A percentile compares a stretch with the other conserved stretches of the same genome.
Evolutionary conservation across 108 stramenopile genomes (phyloP).

Genomic region (Cyclotella atomus): DNA sequence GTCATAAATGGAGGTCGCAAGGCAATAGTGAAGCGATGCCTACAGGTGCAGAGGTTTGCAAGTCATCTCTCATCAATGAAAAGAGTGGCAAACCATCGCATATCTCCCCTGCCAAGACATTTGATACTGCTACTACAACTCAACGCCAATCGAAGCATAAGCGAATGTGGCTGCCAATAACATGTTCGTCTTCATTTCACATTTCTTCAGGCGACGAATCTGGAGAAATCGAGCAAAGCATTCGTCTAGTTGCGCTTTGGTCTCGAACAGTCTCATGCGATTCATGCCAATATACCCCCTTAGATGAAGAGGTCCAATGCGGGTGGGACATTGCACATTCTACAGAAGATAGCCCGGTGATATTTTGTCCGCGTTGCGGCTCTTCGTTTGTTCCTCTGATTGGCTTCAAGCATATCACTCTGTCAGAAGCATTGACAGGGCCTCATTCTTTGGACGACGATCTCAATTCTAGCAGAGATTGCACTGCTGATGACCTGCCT

Average conservation of each 20-base stretch:
- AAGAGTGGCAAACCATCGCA: background rate
- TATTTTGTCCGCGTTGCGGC: constrained; percentile 77
- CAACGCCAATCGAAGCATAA: constrained; percentile 25
- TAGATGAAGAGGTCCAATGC: constrained; percentile 89
- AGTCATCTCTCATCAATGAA: constrained; percentile 6
- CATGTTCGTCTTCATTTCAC: constrained; percentile 73
- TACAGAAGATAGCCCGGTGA: constrained; percentile 43
- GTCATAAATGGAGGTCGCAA: constrained; percentile 67
- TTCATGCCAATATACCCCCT: constrained; percentile 71
- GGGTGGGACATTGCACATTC: constrained; percentile 76
- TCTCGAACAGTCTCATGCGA: constrained; percentile 70
- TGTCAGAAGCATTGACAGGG: constrained; percentile 25
- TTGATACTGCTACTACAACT: constrained; percentile 36
- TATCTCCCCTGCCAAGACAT: constrained; percentile 43
- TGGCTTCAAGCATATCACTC: constrained; percentile 59
- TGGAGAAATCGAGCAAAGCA: background rate
- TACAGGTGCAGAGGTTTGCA: background rate
- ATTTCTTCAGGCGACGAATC: constrained; percentile 5
- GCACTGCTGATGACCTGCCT: constrained; percentile 52
- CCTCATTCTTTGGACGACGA: constrained; percentile 5
- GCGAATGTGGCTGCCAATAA: constrained; percentile 71
- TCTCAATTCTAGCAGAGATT: constrained; percentile 10
- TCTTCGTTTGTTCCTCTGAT: constrained; percentile 58
- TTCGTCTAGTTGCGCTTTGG: constrained; percentile 77
- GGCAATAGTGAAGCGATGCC: background rate